phyloP scores from a whole-genome alignment of 306 rosid genomes.

The Dalbergia oliveri region DNA sequence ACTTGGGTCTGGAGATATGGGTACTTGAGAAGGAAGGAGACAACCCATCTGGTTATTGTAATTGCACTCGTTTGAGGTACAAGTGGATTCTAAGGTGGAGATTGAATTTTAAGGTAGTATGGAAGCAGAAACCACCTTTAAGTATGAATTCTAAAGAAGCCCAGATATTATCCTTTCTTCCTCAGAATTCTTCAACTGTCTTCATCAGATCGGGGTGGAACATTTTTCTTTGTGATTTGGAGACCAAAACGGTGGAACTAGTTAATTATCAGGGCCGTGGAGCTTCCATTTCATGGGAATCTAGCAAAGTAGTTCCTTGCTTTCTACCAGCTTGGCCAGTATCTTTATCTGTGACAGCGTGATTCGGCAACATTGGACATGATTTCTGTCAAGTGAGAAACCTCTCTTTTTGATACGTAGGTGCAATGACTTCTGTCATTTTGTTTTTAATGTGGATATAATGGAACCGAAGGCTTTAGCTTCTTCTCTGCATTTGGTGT shows the following conservation, averaged over 20 bases:
- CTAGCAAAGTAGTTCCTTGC: conserved; percentile 74
- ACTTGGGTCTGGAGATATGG: conserved; percentile 79
- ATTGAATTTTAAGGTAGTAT: conserved; percentile 58
- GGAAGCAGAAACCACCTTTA: conserved; percentile 66
- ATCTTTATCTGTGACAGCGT: conserved; percentile 36
- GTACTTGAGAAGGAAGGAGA: conserved; percentile 58
- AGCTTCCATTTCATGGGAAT: conserved; percentile 69
- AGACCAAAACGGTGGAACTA: conserved; percentile 55
- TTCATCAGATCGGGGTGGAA: conserved; percentile 65
- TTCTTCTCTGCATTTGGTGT: neutral
- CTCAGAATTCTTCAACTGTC: conserved; percentile 62
- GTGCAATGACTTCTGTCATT: neutral
- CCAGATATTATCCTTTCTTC: conserved; percentile 71
- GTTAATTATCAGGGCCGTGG: conserved; percentile 66
- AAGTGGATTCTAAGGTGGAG: conserved; percentile 65
- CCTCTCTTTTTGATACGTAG: conserved; percentile 26
- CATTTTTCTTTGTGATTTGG: conserved; percentile 60
- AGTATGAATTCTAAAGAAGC: conserved; percentile 61
- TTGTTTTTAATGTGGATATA: conserved; percentile 11
- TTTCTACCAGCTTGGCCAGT: conserved; percentile 74
- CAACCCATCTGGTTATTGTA: conserved; percentile 44
- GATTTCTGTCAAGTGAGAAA: conserved; percentile 22
- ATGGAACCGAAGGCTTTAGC: conserved; percentile 19
- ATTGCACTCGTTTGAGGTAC: conserved; percentile 42
- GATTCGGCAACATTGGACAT: conserved; percentile 10